Evolutionary conservation across 1,284 basidiomycete genomes (phyloP), one percentile per base, ranked within the genome.

Genomic region (Mycena citricolor): DNA sequence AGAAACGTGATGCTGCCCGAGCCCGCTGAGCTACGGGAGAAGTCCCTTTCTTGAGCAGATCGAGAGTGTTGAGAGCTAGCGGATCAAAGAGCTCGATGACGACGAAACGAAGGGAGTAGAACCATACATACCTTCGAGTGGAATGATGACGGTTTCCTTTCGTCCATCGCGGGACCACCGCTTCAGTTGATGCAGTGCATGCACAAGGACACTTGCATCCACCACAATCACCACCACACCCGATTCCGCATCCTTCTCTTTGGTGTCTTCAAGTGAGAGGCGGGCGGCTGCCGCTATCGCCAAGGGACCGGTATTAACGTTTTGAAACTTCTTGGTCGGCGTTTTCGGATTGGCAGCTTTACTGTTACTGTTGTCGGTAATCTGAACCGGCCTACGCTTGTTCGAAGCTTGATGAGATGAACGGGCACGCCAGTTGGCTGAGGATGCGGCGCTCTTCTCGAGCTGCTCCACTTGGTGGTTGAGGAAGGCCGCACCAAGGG

Each of bases 41-140:
- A 0, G 82, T 82, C 2, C 92, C 92, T 62, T 94, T 95, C 74
- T 97, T 97, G 55, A 95, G 79, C 5, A 94, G 70, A 62, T 97
- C 93, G n/a, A 97, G 78, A 0, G 92, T 95, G 59, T 91, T 92
- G 23, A 95, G 75, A 5, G 87, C 92, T 93, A 16, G 23, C 42
- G 23, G 43, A 32, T 33, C 22, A 42, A 8, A 30, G 16, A 39
- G 25, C n/a, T n/a, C 20, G 4, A 19, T 5, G 8, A 21, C 4
- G 30, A n/a, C 32, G 25, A 7, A 38, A 28, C 5, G 23, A 32
- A 34, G 33, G 19, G n/a, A 31, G 37, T 28, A 40, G 32, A 31
- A 30, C n/a, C n/a, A n/a, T 11, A 70, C 78, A 45, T 56, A 92
- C 90, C 88, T 78, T 95, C 93, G 17, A 90, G 76, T 2, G 93